Conservation (phyloP, 805 yeast species). For the Hanseniaspora occidentalis region DNA sequence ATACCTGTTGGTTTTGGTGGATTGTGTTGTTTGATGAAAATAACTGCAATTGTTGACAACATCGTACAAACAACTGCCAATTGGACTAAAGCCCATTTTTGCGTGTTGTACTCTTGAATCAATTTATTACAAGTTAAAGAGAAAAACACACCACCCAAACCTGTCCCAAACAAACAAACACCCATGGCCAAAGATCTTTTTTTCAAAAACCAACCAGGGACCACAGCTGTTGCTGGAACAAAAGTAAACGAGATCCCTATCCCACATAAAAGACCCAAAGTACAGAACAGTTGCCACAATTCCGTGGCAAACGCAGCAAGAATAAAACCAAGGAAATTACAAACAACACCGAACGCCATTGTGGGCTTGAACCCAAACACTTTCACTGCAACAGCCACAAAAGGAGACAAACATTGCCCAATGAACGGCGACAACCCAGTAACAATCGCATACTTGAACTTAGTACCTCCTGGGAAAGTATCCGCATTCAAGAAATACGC, state of each 20-base stretch:
- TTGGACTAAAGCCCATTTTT: constrained; percentile 36
- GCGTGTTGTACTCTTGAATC: constrained; percentile 29
- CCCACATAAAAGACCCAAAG: constrained; percentile 59
- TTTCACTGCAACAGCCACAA: constrained; percentile 34
- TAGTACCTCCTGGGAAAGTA: constrained; percentile 40
- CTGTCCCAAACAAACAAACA: constrained; percentile 37
- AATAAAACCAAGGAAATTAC: constrained; percentile 43
- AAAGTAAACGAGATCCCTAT: constrained; percentile 38
- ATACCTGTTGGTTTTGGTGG: constrained; percentile 21
- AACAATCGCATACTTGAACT: constrained; percentile 49
- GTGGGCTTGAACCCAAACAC: constrained; percentile 38
- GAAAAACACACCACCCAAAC: constrained; percentile 37
- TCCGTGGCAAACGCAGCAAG: constrained; percentile 47
- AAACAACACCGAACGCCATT: constrained; percentile 34
- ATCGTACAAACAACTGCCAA: constrained; percentile 30
- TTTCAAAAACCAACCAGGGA: constrained; percentile 63
- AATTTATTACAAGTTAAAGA: constrained; percentile 31
- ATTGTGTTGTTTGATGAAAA: constrained; percentile 35
- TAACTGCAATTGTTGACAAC: constrained; percentile 27
- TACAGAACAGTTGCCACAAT: constrained; percentile 53
- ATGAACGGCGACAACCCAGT: constrained; percentile 50
- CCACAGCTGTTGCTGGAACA: constrained; percentile 43
- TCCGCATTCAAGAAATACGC: constrained; percentile 40
- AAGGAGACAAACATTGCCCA: constrained; percentile 52
- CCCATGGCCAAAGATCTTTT: constrained; percentile 46